Conservation (phyloP, 139 green algal genomes). For the Raphidocelis subcapitata region DNA sequence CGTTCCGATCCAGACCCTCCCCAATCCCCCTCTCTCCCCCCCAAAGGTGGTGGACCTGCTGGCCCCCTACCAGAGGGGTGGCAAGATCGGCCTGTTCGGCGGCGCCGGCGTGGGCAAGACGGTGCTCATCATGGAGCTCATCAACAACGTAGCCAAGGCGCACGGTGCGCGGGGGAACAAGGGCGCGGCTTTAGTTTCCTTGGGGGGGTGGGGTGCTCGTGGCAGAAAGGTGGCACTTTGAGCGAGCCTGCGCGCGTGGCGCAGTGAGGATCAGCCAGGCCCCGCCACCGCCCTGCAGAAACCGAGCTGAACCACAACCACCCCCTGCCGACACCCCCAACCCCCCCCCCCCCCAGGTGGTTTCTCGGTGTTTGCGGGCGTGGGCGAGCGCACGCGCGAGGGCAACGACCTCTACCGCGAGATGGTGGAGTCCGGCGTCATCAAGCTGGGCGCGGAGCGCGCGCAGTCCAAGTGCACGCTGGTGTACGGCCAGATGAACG, state of each 20-base stretch:
- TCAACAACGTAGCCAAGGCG: slow-evolving; percentile 99
- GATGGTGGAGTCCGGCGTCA: slow-evolving; percentile 98
- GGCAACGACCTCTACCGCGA: slow-evolving; percentile 99
- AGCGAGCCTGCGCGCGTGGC: no score
- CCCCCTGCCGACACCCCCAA: no score
- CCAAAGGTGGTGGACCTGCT: slow-evolving; percentile 96
- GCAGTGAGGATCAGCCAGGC: not conserved
- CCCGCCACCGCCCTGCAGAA: not conserved
- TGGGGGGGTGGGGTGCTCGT: no score
- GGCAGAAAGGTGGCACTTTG: no score
- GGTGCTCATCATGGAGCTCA: slow-evolving; percentile 99
- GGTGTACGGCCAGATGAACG: slow-evolving; percentile 99
- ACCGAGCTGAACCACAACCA: no score
- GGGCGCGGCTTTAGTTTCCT: not conserved
- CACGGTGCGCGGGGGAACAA: slow-evolving; percentile 72
- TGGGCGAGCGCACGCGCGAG: slow-evolving; percentile 98
- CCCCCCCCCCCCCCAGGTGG: slow-evolving; percentile 66
- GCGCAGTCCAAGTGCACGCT: slow-evolving; percentile 97
- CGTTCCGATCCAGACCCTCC: no score
- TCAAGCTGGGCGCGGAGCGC: slow-evolving; percentile 92
- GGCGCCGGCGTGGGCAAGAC: slow-evolving; percentile 99
- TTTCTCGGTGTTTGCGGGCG: slow-evolving; percentile 99
- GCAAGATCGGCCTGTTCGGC: slow-evolving; percentile 99
- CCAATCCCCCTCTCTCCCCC: not conserved
- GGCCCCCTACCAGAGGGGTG: slow-evolving; percentile 97